Conservation (phyloP, 2,329 filamentous ascomycete genomes). For the Colletotrichum plurivorum region DNA sequence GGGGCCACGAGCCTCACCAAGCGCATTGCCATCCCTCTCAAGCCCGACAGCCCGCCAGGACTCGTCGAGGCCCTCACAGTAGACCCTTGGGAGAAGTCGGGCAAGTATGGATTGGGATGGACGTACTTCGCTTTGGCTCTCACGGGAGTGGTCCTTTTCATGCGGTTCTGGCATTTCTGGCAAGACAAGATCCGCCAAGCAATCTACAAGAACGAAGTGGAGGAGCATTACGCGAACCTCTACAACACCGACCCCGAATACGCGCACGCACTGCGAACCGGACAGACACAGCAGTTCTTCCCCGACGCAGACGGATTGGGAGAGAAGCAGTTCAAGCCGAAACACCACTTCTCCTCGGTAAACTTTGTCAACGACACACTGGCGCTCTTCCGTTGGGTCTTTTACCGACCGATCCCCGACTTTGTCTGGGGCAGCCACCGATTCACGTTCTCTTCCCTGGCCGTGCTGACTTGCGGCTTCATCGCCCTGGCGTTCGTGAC, state of each 20-base stretch:
- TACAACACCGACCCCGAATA: slow-evolving; percentile 66
- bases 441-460: slow-evolving; percentile 85
- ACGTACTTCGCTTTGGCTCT: slow-evolving; percentile 88
- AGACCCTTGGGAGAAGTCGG: slow-evolving; percentile 86
- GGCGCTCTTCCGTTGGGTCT: slow-evolving; percentile 88
- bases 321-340: slow-evolving; percentile 70
- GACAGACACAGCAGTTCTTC: slow-evolving; percentile 78
- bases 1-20: slow-evolving; percentile 59
- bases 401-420: slow-evolving; percentile 88
- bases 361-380: slow-evolving; percentile 82
- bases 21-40: slow-evolving; percentile 73
- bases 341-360: slow-evolving; percentile 83
- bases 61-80: slow-evolving; percentile 73
- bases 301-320: slow-evolving; percentile 73
- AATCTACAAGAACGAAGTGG: slow-evolving; percentile 86
- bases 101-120: slow-evolving; percentile 90
- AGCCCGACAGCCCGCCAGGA: slow-evolving; percentile 71
- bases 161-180: slow-evolving; percentile 90
- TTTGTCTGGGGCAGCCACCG: slow-evolving; percentile 76
- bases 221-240: slow-evolving; percentile 72
- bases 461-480: slow-evolving; percentile 77
- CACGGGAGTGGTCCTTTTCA: slow-evolving; percentile 74
- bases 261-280: slow-evolving; percentile 62
- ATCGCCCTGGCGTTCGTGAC: slow-evolving; percentile 80
- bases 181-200: slow-evolving; percentile 94